Conservation (phyloP, 176 grass and related monocot genomes). For the Oryza rufipogon region DNA sequence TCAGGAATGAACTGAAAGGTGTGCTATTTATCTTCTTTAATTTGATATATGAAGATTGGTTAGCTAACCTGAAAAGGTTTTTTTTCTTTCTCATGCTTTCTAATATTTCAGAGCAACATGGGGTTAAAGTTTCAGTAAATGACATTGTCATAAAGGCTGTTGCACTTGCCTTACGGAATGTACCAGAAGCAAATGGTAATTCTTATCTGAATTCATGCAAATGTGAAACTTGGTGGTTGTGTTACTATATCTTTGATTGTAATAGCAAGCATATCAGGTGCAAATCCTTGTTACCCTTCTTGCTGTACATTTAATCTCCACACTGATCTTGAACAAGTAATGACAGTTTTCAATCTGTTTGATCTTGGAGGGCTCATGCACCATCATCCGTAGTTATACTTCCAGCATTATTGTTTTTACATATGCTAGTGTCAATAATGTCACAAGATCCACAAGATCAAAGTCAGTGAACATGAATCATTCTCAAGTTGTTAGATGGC, state of each 20-base stretch:
- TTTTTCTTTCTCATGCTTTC: slow-evolving; percentile 26
- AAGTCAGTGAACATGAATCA: slow-evolving; percentile 11
- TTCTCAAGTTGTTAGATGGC: slow-evolving; percentile 26
- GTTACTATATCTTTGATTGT: slow-evolving; percentile 3
- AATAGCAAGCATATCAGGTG: slow-evolving; percentile 6
- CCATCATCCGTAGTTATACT: background rate
- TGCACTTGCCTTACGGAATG: slow-evolving; percentile 86
- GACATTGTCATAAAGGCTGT: slow-evolving; percentile 99
- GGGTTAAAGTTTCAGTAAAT: slow-evolving; percentile 96
- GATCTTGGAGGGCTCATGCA: background rate
- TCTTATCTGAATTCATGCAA: slow-evolving; percentile 1
- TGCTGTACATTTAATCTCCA: background rate
- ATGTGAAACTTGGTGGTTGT: slow-evolving; percentile 1
- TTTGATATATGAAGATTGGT: slow-evolving; percentile 27
- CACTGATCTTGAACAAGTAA: background rate
- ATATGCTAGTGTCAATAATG: slow-evolving; percentile 14
- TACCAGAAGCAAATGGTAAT: slow-evolving; percentile 96
- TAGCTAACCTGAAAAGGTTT: slow-evolving; percentile 21
- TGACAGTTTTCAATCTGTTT: background rate
- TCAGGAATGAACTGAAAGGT: slow-evolving; percentile 98
- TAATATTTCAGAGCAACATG: slow-evolving; percentile 77
- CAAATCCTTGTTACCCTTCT: slow-evolving; percentile 8
- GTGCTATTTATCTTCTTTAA: slow-evolving; percentile 31
- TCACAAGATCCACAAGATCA: slow-evolving; percentile 3
- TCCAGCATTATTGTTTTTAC: background rate